Percentiles rank a stretch among this genome's conserved stretches.
Conservation (phyloP, 768 basidiomycete genomes). For the Xerocomus spinulosus region DNA sequence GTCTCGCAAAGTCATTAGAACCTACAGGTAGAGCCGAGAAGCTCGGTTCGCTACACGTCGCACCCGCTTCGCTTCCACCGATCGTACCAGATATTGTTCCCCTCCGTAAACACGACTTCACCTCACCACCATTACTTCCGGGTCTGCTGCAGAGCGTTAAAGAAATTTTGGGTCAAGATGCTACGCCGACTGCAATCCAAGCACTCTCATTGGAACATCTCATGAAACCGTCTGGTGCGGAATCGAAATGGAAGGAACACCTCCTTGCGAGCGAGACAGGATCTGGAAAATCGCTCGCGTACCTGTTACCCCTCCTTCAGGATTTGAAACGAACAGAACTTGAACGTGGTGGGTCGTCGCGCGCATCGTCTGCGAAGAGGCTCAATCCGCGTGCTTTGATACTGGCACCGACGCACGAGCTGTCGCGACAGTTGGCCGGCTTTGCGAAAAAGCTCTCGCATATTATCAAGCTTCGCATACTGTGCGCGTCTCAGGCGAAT, state of each 20-base stretch:
- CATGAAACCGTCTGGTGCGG: conserved; percentile 30
- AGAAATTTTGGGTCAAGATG: conserved; percentile 52
- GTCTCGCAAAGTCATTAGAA: conserved; percentile 28
- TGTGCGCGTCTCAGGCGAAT: conserved; percentile 66
- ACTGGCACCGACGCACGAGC: conserved; percentile 86
- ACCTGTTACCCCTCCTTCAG: conserved; percentile 80
- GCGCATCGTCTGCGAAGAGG: conserved; percentile 17
- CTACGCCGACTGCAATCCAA: conserved; percentile 75
- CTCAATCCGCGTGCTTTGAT: conserved; percentile 74
- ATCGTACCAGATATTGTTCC: conserved; percentile 18
- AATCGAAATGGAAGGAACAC: conserved; percentile 35
- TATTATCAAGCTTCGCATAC: conserved; percentile 67
- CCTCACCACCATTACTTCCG: conserved; percentile 64
- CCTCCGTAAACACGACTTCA: conserved; percentile 38
- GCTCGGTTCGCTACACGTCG: conserved; percentile 25
- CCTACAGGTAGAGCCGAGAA: conserved; percentile 24
- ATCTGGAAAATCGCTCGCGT: conserved; percentile 89
- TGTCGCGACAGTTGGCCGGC: conserved; percentile 70
- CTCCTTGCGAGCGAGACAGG: conserved; percentile 88
- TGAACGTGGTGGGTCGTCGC: conserved; percentile 3
- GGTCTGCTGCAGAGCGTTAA: conserved; percentile 57
- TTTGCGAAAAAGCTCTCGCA: conserved; percentile 77
- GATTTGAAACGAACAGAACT: conserved; percentile 66
- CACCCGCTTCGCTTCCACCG: conserved; percentile 12
- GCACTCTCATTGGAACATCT: conserved; percentile 65